These are phyloP conservation scores for Boletales sp. DNA, from an alignment of 768 basidiomycete species.

Conservation along the genomic window DNA sequence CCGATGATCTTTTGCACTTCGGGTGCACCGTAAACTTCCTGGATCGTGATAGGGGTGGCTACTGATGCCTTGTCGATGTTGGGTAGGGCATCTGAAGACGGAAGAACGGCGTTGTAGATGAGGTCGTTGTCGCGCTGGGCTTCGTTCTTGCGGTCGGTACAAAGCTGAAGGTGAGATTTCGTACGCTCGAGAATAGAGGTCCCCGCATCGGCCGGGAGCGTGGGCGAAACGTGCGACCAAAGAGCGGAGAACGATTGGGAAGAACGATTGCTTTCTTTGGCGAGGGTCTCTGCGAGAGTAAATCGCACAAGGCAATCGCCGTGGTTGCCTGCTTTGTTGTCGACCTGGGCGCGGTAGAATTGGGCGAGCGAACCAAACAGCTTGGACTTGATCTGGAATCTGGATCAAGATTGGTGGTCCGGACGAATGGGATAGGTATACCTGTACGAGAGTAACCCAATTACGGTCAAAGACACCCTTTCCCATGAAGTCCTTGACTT, in stretches of 20 bases:
- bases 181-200: slow-evolving; percentile 76
- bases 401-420: slow-evolving; percentile 3
- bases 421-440: slow-evolving; percentile 24
- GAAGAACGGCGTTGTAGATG: slow-evolving; percentile 91
- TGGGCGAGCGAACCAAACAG: slow-evolving; percentile 84
- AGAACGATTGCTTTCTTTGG: slow-evolving; percentile 77
- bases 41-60: slow-evolving; percentile 85
- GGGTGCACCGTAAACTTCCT: slow-evolving; percentile 86
- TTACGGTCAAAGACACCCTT: slow-evolving; percentile 94
- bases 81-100: slow-evolving; percentile 74
- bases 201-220: slow-evolving; percentile 83
- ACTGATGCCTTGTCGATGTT: slow-evolving; percentile 78
- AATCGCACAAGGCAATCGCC: slow-evolving; percentile 85
- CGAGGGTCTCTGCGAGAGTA: slow-evolving; percentile 67
- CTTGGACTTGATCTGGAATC: slow-evolving; percentile 80
- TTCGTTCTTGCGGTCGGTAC: slow-evolving; percentile 69
- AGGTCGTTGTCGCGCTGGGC: slow-evolving; percentile 92
- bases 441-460: slow-evolving; percentile 88
- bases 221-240: slow-evolving; percentile 75
- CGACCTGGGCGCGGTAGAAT: slow-evolving; percentile 80
- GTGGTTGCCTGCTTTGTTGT: slow-evolving; percentile 71
- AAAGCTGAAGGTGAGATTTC: slow-evolving; percentile 76
- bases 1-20: slow-evolving; percentile 96
- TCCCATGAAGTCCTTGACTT: slow-evolving; percentile 94
- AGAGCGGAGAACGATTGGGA: slow-evolving; percentile 65